A percentile compares a stretch with the other conserved stretches of the same genome.
Evolutionary conservation across 2,329 filamentous ascomycete species (phyloP).

Genomic region (Juglanconis juglandina): DNA sequence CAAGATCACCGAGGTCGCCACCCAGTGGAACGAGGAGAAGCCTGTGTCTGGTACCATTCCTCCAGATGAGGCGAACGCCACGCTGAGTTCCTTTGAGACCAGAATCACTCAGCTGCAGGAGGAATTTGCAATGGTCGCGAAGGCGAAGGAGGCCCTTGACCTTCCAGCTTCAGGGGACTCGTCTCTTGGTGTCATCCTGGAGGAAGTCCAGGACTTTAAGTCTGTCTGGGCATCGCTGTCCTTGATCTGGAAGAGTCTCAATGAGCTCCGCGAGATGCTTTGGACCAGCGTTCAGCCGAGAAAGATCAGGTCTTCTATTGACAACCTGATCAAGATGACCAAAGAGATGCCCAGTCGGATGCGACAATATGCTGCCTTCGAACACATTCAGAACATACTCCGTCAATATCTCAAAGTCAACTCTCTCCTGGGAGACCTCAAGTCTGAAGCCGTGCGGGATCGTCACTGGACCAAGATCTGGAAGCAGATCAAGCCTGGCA

Average conservation of each 20-base stretch:
- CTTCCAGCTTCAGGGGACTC: slow-evolving; percentile 77
- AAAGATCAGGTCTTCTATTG: slow-evolving; percentile 85
- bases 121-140: slow-evolving; percentile 89
- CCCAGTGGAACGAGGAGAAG: slow-evolving; percentile 93
- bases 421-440: slow-evolving; percentile 79
- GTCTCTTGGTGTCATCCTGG: slow-evolving; percentile 78
- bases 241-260: slow-evolving; percentile 93
- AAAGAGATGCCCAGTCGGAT: slow-evolving; percentile 99
- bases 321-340: slow-evolving; percentile 92
- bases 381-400: slow-evolving; percentile 90
- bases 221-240: slow-evolving; percentile 95
- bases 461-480: slow-evolving; percentile 98
- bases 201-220: slow-evolving; percentile 98
- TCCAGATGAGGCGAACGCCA: slow-evolving; percentile 81
- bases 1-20: slow-evolving; percentile 80
- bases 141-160: slow-evolving; percentile 94
- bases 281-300: slow-evolving; percentile 96
- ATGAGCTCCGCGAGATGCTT: slow-evolving; percentile 84
- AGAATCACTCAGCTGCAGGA: slow-evolving; percentile 81
- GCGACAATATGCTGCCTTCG: slow-evolving; percentile 99
- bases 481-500: slow-evolving; percentile 88
- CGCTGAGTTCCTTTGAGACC: slow-evolving; percentile 76
- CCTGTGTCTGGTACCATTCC: slow-evolving; percentile 92
- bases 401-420: slow-evolving; percentile 90
- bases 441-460: slow-evolving; percentile 93